These are phyloP conservation scores for Auriscalpium orientale DNA, from an alignment of 768 basidiomycete genomes.

Conservation along the genomic window DNA sequence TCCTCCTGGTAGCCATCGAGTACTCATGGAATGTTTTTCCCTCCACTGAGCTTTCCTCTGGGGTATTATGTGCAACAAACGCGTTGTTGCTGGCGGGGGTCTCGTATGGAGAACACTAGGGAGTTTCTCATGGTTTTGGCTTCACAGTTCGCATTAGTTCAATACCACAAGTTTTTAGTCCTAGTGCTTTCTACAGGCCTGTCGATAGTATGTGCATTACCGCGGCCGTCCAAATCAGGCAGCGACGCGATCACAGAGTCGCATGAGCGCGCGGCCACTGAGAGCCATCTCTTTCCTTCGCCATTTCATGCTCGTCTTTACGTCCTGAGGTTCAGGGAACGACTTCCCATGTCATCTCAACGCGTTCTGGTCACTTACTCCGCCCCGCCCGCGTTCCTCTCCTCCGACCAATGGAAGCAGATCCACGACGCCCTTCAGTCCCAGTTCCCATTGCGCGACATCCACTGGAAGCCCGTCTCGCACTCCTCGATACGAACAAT, in stretches of 20 bases:
- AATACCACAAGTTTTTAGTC: no score
- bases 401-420: conserved; percentile 69
- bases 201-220: no score
- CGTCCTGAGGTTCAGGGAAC: no score
- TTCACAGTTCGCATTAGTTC: no score
- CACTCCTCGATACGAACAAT: conserved; percentile 76
- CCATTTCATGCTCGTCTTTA: no score
- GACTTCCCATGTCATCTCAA: conserved; percentile 29
- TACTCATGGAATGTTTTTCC: conserved; percentile 88
- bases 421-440: conserved; percentile 55
- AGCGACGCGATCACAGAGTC: no score
- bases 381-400: conserved; percentile 52
- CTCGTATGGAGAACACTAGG: conserved; percentile 31
- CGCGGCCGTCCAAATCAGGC: no score
- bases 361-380: conserved; percentile 64
- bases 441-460: conserved; percentile 77
- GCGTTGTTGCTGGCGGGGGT: conserved; percentile 45
- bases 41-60: conserved; percentile 63
- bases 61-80: conserved; percentile 45
- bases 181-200: no score
- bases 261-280: no score
- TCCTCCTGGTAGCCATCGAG: conserved; percentile 50
- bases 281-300: no score
- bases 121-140: no score
- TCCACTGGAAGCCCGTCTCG: conserved; percentile 84